Base-by-base conservation (phyloP, 1,284 basidiomycete species). In the Vanrija sp. region DNA sequence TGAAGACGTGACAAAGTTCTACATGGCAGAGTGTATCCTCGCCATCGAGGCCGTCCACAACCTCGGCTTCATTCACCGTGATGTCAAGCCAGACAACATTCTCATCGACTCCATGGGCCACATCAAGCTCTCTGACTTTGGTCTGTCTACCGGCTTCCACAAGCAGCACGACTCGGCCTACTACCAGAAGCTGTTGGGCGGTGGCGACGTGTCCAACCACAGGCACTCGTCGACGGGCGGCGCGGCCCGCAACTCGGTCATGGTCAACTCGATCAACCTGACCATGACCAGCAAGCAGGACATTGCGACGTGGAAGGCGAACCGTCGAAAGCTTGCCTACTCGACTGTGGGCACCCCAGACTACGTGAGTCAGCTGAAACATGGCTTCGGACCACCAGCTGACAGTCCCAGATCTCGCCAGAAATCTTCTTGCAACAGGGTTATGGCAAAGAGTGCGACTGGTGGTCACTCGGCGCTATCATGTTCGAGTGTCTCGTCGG, bases 261-360 rank as follows among this genome's bases (percentile, higher is more conserved):
- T 93, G 81, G 89, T 97, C 58, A 95, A 95, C 75, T 85, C 91
- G 9, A 96, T 97, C 72, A 91, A 96, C 71, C 80, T 97, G 56
- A 95, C 92, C 0, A 95, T 96, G 86, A 90, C 89, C 51, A 85
- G 86, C 68, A 85, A 85, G 70, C 91, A 96, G 70, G 89, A 93
- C 78, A 97, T 97, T 66, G 91, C 92, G 19, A 98, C 95, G 3
- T 98, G 95, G 95, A 98, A 98, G 76, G 94, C 95, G 5, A 98
- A 98, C 78, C 84, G 95, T 62, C 83, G 95, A 73, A 98, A 97
- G 79, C 80, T 98, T 59, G 95, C 95, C 2, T 98, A 94, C 74
- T 98, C 94, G 2, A 98, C 95, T 25, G 96, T 98, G 64, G 96
- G 96, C 60, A 95, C 95, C 21, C 96, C 96, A 1, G 95, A 98